Percentiles rank a stretch among this genome's conserved stretches.
Evolutionary conservation across 495 filamentous ascomycete species (phyloP).

Genomic region (Daldinia concentrica): DNA sequence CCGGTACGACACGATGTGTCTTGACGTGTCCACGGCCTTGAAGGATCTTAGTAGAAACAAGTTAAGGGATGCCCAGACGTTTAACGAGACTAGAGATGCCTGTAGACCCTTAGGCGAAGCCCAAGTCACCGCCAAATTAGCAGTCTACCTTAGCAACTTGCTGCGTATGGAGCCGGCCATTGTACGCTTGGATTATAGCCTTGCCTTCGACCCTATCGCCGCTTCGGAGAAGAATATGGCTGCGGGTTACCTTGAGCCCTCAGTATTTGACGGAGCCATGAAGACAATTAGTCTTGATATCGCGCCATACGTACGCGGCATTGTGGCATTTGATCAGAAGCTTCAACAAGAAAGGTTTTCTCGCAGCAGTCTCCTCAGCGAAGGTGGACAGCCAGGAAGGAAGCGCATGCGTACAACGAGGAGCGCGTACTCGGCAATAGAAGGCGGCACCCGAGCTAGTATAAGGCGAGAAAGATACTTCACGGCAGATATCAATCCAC

Average conservation of each 20-base stretch:
- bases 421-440: constrained; percentile 81
- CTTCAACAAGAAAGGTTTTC: constrained; percentile 72
- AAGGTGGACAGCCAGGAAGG: constrained; percentile 58
- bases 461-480: constrained; percentile 85
- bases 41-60: constrained; percentile 50
- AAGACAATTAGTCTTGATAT: constrained; percentile 74
- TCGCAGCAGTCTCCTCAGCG: constrained; percentile 68
- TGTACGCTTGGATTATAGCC: constrained; percentile 55
- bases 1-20: constrained; percentile 38
- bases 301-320: constrained; percentile 83
- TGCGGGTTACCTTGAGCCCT: constrained; percentile 59
- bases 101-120: constrained; percentile 44
- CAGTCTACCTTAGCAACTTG: constrained; percentile 38
- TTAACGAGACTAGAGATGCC: not conserved
- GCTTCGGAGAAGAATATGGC: constrained; percentile 52
- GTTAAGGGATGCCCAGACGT: constrained; percentile 25
- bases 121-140: constrained; percentile 42
- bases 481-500: constrained; percentile 68
- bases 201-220: constrained; percentile 67
- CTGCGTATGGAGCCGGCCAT: constrained; percentile 38
- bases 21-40: constrained; percentile 46
- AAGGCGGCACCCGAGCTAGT: constrained; percentile 77
- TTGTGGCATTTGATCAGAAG: constrained; percentile 76
- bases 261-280: constrained; percentile 75
- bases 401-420: constrained; percentile 81